Conservation (phyloP, 805 yeast genomes). For the Hanseniaspora nectarophila region DNA sequence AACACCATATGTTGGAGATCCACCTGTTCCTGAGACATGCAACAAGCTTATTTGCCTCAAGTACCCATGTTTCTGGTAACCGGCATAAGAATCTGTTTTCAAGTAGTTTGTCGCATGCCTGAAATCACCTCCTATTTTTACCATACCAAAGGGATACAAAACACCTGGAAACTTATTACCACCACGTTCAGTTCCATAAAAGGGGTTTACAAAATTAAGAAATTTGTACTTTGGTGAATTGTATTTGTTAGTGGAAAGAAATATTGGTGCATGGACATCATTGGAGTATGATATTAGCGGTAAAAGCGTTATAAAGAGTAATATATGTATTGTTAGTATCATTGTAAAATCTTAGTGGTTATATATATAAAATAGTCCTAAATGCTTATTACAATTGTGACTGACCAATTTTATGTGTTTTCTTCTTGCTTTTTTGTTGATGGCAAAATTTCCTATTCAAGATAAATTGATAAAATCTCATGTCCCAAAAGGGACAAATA, state of each 20-base stretch:
- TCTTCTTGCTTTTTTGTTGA: background rate
- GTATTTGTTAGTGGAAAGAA: background rate
- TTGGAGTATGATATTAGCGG: too few relatives aligned
- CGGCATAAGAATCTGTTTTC: slow-evolving; percentile 26
- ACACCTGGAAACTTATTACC: slow-evolving; percentile 32
- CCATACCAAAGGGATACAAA: slow-evolving; percentile 31
- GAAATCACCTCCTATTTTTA: slow-evolving; percentile 30
- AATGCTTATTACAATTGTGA: too few relatives aligned
- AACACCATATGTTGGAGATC: slow-evolving; percentile 31
- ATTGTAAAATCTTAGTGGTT: too few relatives aligned
- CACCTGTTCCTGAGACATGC: slow-evolving; percentile 34
- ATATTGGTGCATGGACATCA: background rate
- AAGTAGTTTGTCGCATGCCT: slow-evolving; percentile 11
- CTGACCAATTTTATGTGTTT: background rate
- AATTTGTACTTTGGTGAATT: background rate
- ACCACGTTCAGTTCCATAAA: slow-evolving; percentile 29
- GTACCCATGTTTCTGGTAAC: slow-evolving; percentile 27
- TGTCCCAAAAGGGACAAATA: background rate
- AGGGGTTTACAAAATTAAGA: slow-evolving; percentile 25
- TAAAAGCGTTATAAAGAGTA: background rate
- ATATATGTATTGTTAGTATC: background rate
- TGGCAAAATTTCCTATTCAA: too few relatives aligned
- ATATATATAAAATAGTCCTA: too few relatives aligned
- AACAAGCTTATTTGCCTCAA: slow-evolving; percentile 30
- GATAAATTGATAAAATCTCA: background rate